phyloP scores from a whole-genome alignment of 306 rosid species.

The Leucaena leucocephala region DNA sequence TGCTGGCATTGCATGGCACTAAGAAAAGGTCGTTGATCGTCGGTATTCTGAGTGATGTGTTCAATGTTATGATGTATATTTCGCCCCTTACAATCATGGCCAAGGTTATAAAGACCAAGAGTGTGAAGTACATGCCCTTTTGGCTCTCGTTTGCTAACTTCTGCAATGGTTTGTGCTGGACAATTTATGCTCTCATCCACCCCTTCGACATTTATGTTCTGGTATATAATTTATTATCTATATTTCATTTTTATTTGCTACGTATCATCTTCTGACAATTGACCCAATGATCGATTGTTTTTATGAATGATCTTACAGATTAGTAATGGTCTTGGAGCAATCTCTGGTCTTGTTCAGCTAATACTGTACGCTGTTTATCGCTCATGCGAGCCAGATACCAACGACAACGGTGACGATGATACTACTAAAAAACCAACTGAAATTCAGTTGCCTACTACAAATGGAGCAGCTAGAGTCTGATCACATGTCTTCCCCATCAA shows the following conservation, averaged over 20 bases:
- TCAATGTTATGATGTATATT: constrained; percentile 73
- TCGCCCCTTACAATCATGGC: constrained; percentile 71
- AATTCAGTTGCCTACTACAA: constrained; percentile 43
- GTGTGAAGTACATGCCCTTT: constrained; percentile 84
- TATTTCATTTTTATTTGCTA: background rate
- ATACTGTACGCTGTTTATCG: constrained; percentile 49
- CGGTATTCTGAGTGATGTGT: constrained; percentile 66
- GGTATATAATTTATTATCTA: constrained; percentile 43
- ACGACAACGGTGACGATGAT: background rate
- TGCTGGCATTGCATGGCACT: constrained; percentile 48
- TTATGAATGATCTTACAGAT: constrained; percentile 46
- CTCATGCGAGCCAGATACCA: constrained; percentile 27
- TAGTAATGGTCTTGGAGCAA: constrained; percentile 72
- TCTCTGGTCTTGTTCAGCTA: constrained; percentile 65
- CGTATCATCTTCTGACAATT: background rate
- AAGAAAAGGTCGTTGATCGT: constrained; percentile 55
- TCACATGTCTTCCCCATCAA: background rate
- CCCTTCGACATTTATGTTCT: constrained; percentile 62
- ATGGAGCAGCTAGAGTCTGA: constrained; percentile 27
- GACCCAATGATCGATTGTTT: background rate
- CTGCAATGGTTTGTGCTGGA: constrained; percentile 70
- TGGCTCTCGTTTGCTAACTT: constrained; percentile 71
- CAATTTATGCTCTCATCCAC: constrained; percentile 74
- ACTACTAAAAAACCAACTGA: constrained; percentile 33
- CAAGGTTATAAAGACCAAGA: constrained; percentile 68